A percentile compares a stretch with the other conserved stretches of the same genome.
These are phyloP conservation scores for Odonthalia washingtoniensis DNA, from an alignment of 31 red algal species.

Conservation along the genomic window DNA sequence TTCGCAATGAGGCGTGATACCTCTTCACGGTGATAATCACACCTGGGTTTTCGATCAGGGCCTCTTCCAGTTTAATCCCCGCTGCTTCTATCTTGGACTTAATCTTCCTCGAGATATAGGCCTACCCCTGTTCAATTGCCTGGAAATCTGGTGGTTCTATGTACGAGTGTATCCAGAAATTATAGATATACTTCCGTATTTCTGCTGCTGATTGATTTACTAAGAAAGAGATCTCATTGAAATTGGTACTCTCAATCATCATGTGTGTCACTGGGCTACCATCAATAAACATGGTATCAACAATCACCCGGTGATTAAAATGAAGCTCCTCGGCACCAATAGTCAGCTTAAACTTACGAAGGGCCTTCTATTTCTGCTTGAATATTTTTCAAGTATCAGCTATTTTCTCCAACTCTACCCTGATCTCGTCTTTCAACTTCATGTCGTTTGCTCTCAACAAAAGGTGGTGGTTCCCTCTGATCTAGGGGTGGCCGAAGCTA, in stretches of 20 bases:
- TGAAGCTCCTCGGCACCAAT: constrained; percentile 26
- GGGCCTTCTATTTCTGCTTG: no score
- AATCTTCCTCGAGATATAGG: constrained; percentile 17
- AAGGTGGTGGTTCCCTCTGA: no score
- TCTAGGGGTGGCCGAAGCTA: no score
- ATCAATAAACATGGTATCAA: constrained; percentile 41
- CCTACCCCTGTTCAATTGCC: constrained; percentile 20
- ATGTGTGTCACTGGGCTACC: constrained; percentile 14
- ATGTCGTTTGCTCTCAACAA: no score
- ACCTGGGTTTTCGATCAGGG: constrained; percentile 12
- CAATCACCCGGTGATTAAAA: constrained; percentile 38
- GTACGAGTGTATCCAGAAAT: constrained; percentile 21
- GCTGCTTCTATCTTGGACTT: not conserved
- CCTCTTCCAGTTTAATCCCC: not conserved
- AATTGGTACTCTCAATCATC: constrained; percentile 40
- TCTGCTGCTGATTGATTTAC: not conserved
- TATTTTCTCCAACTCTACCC: no score
- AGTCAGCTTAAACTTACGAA: no score
- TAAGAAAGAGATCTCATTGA: not conserved
- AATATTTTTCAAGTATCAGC: no score
- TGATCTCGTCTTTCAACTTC: no score
- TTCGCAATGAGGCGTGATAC: not conserved
- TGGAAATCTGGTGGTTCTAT: constrained; percentile 31
- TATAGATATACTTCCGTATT: not conserved
- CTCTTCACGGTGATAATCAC: constrained; percentile 26